Evolutionary conservation across 768 basidiomycete species (phyloP).

Genomic region (Phallus indusiatus): DNA sequence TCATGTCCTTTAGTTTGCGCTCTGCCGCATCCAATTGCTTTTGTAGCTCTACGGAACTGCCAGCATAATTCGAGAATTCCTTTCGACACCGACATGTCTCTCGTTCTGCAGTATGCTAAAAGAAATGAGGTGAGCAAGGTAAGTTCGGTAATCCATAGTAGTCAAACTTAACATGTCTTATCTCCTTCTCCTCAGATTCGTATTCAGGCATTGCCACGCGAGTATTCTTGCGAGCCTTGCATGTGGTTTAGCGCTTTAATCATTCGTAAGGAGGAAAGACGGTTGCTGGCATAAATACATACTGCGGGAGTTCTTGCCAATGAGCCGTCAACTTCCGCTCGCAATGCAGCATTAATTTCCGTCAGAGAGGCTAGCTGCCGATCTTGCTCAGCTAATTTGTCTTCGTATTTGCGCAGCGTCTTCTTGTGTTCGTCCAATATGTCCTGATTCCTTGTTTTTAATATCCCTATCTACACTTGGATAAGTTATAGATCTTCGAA

Average conservation of each 20-base stretch:
- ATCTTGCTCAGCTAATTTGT: conserved; percentile 4
- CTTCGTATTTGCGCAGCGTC: conserved; percentile 1
- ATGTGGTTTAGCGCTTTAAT: conserved; percentile 9
- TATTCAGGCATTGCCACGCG: conserved; percentile 25
- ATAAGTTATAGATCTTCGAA: background rate
- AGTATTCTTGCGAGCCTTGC: conserved; percentile 15
- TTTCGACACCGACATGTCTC: conserved; percentile 46
- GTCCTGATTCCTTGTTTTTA: conserved; percentile 6
- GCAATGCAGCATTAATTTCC: background rate
- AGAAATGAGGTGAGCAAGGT: conserved; percentile 3
- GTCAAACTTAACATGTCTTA: too few species aligned
- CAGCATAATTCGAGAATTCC: conserved; percentile 37
- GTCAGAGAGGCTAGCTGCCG: conserved; percentile 1
- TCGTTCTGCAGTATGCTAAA: conserved; percentile 48
- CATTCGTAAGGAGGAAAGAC: background rate
- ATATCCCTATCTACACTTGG: conserved; percentile 1
- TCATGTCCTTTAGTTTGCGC: conserved; percentile 51
- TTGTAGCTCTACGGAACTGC: conserved; percentile 51
- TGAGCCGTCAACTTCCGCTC: conserved; percentile 2
- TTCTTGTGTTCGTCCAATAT: conserved; percentile 1
- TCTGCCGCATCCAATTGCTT: conserved; percentile 52
- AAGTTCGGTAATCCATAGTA: too few species aligned
- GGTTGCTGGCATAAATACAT: conserved; percentile 18
- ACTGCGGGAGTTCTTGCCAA: background rate
- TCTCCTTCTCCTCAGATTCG: too few species aligned